Base-by-base conservation (phyloP, 1,284 basidiomycete genomes). In the Sporisorium exsertum region DNA sequence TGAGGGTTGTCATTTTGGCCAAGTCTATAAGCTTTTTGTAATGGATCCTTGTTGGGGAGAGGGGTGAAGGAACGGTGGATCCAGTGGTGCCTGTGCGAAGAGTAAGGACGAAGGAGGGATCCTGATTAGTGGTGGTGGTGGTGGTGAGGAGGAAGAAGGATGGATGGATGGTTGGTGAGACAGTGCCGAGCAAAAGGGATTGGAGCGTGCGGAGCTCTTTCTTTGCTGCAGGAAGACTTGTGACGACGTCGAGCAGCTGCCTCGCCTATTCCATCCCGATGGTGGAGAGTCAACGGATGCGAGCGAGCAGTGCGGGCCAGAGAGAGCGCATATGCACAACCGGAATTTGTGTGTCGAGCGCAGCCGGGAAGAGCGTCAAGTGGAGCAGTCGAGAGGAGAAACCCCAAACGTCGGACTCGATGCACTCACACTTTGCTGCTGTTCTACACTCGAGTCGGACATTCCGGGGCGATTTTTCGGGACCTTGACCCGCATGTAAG, bases 1-100 rank as follows among this genome's bases (percentile, higher is more conserved):
- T 81, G 68, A 80, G 77, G 2, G 77, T 77, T 26, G 80, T 72
- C 81, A 82, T 82, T 10, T 13, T 60, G 32, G 45, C 27, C 6
- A 35, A n/a, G 37, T 43, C 40, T 43, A 43, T 43, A 15, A 16
- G 10, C 8, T 22, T 24, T n/a, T 49, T 7, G 13, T 13, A 32
- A 16, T 26, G 22, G 42, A 47, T 47, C 46, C 46, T 13, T n/a
- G n/a, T 10, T 16, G 22, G 8, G 24, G 24, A 15, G 26, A 18
- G 26, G n/a, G 47, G 47, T n/a, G n/a, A n/a, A n/a, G n/a, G n/a
- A n/a, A n/a, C n/a, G n/a, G n/a, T n/a, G n/a, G 47, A n/a, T 40
- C 35, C 35, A 15, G 35, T 13, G 35, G 15, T 13, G 35, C 12
- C 35, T 35, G 35, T 35, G 12, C 15, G 7, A 40, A 18, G 16